Percentiles rank a stretch among this genome's conserved stretches.
Evolutionary conservation across 2,329 filamentous ascomycete genomes (phyloP).

Genomic region (Amauroascus niger): DNA sequence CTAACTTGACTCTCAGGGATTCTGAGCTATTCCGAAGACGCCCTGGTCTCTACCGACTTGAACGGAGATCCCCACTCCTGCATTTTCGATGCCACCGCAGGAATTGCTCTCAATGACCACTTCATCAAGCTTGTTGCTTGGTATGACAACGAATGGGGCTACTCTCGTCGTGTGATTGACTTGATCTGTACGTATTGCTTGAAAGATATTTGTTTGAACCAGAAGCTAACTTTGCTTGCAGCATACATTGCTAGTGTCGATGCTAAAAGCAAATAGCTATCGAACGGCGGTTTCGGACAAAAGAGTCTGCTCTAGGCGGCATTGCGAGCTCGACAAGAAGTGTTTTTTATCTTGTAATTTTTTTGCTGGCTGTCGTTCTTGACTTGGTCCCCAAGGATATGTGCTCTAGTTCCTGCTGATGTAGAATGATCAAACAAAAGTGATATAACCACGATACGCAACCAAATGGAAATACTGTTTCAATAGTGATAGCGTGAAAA

Average conservation of each 20-base stretch:
- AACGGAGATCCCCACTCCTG: conserved; percentile 88
- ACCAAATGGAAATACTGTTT: conserved; percentile 8
- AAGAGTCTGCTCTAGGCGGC: conserved; percentile 28
- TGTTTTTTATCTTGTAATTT: background rate
- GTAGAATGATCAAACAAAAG: conserved; percentile 11
- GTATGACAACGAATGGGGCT: conserved; percentile 99
- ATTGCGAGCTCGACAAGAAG: background rate
- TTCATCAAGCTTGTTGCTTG: conserved; percentile 97
- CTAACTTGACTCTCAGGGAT: conserved; percentile 50
- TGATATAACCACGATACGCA: conserved; percentile 4
- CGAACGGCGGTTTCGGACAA: conserved; percentile 25
- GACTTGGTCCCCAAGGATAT: background rate
- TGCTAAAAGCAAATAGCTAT: conserved; percentile 32
- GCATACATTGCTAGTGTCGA: conserved; percentile 73
- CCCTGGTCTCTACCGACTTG: conserved; percentile 86
- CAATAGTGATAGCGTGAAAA: background rate
- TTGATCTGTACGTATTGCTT: conserved; percentile 43
- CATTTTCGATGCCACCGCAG: conserved; percentile 98
- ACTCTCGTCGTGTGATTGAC: conserved; percentile 90
- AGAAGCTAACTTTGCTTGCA: conserved; percentile 26
- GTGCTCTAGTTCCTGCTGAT: conserved; percentile 3
- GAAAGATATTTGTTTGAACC: background rate
- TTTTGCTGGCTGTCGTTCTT: background rate
- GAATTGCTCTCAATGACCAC: conserved; percentile 96
- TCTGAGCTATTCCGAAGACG: conserved; percentile 92